Evolutionary conservation across 257 asterid genomes (phyloP), one percentile per base, ranked within the genome.

Genomic region (Phtheirospermum japonicum): DNA sequence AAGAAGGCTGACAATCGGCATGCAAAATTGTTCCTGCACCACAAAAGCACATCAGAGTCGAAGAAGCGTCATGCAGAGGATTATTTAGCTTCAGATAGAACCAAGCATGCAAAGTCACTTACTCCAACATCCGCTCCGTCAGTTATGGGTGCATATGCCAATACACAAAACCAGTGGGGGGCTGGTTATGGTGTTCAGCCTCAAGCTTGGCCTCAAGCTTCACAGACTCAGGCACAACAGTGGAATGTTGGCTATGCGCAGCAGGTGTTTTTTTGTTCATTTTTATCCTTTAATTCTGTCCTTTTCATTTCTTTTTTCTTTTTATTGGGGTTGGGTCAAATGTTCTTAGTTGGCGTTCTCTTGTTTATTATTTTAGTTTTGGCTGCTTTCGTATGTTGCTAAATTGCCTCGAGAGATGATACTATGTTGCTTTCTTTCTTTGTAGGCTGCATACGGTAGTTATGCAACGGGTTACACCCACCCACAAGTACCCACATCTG

Each of bases 1-100:
- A 83, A 87, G 83, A 85, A 84, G 77, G 97, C 96, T 30, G 92
- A 84, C 72, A 71, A 81, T 64, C 85, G 95, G 48, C 99, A 93
- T 67, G 81, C 90, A 20, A 93, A 89, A 77, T 81, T 87, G 57
- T 93, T 93, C 79, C 76, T 84, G 73, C 88, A 78, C 65, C 88
- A 83, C 72, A 85, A 74, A 83, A 81, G 94, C 75, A 67, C 90
- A n/a, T 66, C 82, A 19, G 96, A 80, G 73, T 89, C 95, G 2
- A 87, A 78, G 83, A 93, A 93, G 75, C 99, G 95, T 9, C 87
- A 72, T 57, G 90, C 97, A 0, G 99, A 89, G 48, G 97, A 93
- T 76, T 83, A 77, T 79, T 73, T 93, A 67, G 73, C 52, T 68
- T 85, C 99, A 36, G 99, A 93, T 66, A 80, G 79, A 73, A 51